Evolutionary conservation across 1,284 basidiomycete genomes (phyloP).

Genomic region (Phenoliferia sp.): DNA sequence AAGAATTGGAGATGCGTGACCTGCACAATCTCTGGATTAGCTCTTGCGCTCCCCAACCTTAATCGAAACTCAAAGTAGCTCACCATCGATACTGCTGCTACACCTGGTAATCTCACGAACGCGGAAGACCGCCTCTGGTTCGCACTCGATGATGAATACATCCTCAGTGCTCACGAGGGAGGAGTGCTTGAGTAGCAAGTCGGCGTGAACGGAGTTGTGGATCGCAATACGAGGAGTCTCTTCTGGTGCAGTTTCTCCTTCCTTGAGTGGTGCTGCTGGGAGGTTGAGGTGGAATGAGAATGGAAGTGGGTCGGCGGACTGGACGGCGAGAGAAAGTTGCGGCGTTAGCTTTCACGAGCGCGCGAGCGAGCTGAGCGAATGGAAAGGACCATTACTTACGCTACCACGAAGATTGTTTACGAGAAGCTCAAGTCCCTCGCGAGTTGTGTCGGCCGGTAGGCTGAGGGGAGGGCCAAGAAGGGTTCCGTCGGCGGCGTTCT

Average conservation of each 20-base stretch:
- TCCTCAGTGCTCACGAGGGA: constrained; percentile 71
- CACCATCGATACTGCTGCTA: constrained; percentile 82
- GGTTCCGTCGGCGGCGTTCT: constrained; percentile 74
- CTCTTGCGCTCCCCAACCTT: neutral
- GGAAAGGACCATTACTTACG: constrained; percentile 49
- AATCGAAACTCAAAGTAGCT: constrained; percentile 25
- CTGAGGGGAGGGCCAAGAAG: constrained; percentile 78
- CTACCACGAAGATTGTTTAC: constrained; percentile 75
- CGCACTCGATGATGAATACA: constrained; percentile 76
- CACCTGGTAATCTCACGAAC: constrained; percentile 90
- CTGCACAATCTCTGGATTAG: constrained; percentile 43
- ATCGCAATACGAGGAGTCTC: constrained; percentile 64
- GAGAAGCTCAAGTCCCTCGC: constrained; percentile 75
- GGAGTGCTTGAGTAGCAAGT: constrained; percentile 55
- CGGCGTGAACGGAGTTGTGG: constrained; percentile 69
- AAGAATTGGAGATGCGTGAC: constrained; percentile 87
- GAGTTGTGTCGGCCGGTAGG: constrained; percentile 76
- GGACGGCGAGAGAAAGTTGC: constrained; percentile 14
- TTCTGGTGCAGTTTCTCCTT: constrained; percentile 15
- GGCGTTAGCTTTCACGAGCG: constrained; percentile 9
- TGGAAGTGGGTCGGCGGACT: constrained; percentile 81
- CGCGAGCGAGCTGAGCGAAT: neutral
- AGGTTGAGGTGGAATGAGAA: constrained; percentile 79
- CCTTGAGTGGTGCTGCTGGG: constrained; percentile 35
- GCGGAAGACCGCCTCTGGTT: constrained; percentile 92